Conservation (phyloP, 164 flowering plant genomes). For the Protea cynaroides region DNA sequence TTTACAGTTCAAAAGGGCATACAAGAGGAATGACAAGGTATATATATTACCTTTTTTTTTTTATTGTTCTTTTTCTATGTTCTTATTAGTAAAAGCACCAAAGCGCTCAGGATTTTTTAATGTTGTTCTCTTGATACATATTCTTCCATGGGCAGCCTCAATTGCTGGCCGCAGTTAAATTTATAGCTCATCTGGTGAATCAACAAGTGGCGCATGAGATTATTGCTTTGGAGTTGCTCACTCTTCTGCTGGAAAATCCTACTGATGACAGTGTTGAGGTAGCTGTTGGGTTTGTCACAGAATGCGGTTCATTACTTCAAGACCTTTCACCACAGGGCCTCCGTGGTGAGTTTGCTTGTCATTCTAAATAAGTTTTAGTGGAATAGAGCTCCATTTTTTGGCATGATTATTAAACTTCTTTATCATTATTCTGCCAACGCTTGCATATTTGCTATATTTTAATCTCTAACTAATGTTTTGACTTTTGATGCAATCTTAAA, state of each 20-base stretch:
- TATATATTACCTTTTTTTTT: background rate
- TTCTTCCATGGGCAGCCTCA: constrained; percentile 46
- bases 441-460: background rate
- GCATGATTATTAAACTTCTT: background rate
- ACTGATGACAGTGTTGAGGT: constrained; percentile 98
- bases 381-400: too few species aligned
- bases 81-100: background rate
- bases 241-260: constrained; percentile 68
- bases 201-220: constrained; percentile 95
- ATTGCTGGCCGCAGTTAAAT: constrained; percentile 83
- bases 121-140: background rate
- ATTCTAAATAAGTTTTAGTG: background rate
- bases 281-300: constrained; percentile 90
- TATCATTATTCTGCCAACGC: background rate
- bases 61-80: background rate
- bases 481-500: too few species aligned
- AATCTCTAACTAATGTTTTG: too few species aligned
- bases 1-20: constrained; percentile 90
- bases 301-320: constrained; percentile 89
- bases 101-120: background rate
- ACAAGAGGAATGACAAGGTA: constrained; percentile 93
- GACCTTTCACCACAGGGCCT: constrained; percentile 83
- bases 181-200: constrained; percentile 91
- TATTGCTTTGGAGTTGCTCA: constrained; percentile 84
- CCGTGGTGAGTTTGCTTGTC: constrained; percentile 50